Evolutionary conservation across 1,284 basidiomycete genomes (phyloP), one percentile per base, ranked within the genome.

Genomic region (Takashimella tepidaria): DNA sequence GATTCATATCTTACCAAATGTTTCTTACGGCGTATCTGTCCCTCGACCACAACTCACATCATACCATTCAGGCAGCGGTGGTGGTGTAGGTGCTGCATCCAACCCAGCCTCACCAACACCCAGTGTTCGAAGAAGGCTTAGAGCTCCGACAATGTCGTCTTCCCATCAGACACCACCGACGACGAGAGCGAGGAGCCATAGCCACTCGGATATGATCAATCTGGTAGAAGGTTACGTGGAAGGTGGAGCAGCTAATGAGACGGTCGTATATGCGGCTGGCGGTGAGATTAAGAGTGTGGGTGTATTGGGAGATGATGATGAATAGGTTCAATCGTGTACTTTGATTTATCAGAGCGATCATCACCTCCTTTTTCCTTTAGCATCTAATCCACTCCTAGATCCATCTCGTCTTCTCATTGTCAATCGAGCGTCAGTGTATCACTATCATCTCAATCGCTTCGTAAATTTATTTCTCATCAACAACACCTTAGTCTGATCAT

Each of bases 191-290:
- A 63, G 73, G 47, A 67, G 65, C 37, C 52, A 60, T 41, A 72
- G 69, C 47, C 71, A 75, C 60, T 66, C 67, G 16, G 72, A 75
- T 56, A 72, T 75, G 25, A 61, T 68, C 42, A 51, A 66, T 27
- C 63, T 76, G 42, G 69, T 76, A 20, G 71, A 75, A 44, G 67
- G 69, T 5, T 76, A 76, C 54, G 57, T 67, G 11, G 68, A 69
- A 54, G 65, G 66, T 20, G 74, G 74, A 8, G 71, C 73, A 5
- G 73, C 74, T 13, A 74, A 74, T 54, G 61, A 69, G 48, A 76
- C 74, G 26, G 67, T 68, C 3, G 67, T 76, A n/a, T 73, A 70
- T 51, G 64, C 64, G 5, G 66, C 74, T 0, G 68, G 67, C 19
- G 69, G 70, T 11, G 66, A 72, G 54, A 59, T 71, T 23, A 57